Evolutionary conservation across 305 asterid genomes (phyloP).

Genomic region (Rubia tinctorum): DNA sequence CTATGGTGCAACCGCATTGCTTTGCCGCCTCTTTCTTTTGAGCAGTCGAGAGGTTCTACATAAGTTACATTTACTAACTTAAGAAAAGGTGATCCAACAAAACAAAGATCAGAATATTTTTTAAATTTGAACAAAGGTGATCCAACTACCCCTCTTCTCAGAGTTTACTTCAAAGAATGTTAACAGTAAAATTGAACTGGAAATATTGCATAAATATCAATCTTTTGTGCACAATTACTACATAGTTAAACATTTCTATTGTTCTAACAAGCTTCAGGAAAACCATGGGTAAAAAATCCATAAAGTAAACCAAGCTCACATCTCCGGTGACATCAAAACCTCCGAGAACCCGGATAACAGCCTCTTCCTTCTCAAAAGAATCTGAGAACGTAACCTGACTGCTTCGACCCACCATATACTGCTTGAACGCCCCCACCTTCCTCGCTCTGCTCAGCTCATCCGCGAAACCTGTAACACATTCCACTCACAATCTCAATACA

Average conservation of each 20-base stretch:
- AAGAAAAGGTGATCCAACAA: neutral
- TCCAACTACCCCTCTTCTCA: no score
- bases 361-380: slow-evolving; percentile 78
- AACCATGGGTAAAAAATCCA: neutral
- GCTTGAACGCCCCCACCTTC: slow-evolving; percentile 62
- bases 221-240: no score
- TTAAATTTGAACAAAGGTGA: no score
- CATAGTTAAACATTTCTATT: no score
- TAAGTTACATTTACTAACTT: slow-evolving; percentile 5
- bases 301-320: slow-evolving; percentile 27
- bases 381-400: slow-evolving; percentile 66
- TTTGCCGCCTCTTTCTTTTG: slow-evolving; percentile 78
- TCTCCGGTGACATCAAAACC: slow-evolving; percentile 82
- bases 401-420: slow-evolving; percentile 68
- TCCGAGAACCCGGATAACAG: slow-evolving; percentile 66
- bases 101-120: neutral
- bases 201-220: no score
- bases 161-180: neutral
- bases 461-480: slow-evolving; percentile 51
- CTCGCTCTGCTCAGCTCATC: slow-evolving; percentile 77
- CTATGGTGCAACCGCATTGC: slow-evolving; percentile 68
- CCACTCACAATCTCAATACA: neutral
- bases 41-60: slow-evolving; percentile 53
- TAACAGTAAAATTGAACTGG: no score
- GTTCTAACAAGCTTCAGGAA: neutral